A percentile compares a stretch with the other conserved stretches of the same genome.
These are phyloP conservation scores for Xylaria sp. DNA, from an alignment of 2,329 filamentous ascomycete species.

Conservation along the genomic window DNA sequence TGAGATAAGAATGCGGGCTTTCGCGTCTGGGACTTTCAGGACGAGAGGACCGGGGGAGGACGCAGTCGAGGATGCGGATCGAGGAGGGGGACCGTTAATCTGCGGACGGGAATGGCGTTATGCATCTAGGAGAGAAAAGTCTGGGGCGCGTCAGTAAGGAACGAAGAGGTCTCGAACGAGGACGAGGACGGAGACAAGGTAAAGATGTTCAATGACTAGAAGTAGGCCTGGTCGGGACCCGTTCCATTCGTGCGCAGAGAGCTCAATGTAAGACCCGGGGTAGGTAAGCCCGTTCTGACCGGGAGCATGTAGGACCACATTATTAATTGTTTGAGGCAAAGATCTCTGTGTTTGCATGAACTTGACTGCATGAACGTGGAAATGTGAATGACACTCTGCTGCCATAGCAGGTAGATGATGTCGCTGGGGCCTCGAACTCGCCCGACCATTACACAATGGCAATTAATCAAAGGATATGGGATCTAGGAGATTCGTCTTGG, in stretches of 20 bases:
- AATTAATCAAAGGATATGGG: not conserved
- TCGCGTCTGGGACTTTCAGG: constrained; percentile 1
- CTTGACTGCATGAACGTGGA: not conserved
- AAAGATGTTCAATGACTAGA: not conserved
- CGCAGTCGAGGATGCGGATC: constrained; percentile 4
- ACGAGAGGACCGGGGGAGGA: not conserved
- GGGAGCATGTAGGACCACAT: not conserved
- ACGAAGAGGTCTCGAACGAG: not conserved
- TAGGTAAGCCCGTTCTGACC: not conserved
- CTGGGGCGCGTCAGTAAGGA: not conserved
- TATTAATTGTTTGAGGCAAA: not conserved
- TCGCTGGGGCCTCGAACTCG: too few species aligned
- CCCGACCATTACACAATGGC: not conserved
- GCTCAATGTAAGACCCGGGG: not conserved
- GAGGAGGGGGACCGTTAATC: constrained; percentile 4
- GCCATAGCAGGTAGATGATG: too few species aligned
- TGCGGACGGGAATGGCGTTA: not conserved
- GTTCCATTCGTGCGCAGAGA: not conserved
- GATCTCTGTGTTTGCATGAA: not conserved
- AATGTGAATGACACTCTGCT: not conserved
- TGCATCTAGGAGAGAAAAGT: not conserved
- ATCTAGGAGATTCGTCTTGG: not conserved
- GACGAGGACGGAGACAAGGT: not conserved
- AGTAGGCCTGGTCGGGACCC: not conserved
- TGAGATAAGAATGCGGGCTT: not conserved